These are phyloP conservation scores for Colletotrichum gigasporum DNA, from an alignment of 2,329 filamentous ascomycete genomes.

Conservation along the genomic window DNA sequence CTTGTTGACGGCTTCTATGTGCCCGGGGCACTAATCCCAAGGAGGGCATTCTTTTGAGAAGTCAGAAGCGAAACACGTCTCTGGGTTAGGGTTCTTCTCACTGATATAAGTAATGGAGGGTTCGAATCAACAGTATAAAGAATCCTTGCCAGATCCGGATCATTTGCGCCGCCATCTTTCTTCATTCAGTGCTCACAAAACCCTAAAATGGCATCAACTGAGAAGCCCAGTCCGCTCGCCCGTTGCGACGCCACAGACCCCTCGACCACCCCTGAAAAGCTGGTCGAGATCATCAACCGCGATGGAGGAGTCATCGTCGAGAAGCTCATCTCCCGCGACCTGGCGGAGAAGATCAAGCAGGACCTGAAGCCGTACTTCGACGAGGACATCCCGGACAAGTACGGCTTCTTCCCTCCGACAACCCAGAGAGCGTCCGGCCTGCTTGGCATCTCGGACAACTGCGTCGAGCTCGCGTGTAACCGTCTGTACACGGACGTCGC, in stretches of 20 bases:
- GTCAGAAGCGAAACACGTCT: no score
- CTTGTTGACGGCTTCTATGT: no score
- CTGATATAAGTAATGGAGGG: no score
- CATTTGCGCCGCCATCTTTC: no score
- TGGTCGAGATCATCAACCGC: slow-evolving; percentile 37
- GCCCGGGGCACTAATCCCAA: no score
- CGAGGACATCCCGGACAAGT: slow-evolving; percentile 44
- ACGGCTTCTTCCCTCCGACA: slow-evolving; percentile 50
- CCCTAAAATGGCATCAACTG: neutral
- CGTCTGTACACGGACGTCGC: slow-evolving; percentile 45
- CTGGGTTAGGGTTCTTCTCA: no score
- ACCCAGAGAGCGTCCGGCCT: slow-evolving; percentile 50
- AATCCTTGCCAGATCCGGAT: no score
- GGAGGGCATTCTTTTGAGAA: no score
- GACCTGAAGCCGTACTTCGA: slow-evolving; percentile 50
- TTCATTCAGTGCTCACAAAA: no score
- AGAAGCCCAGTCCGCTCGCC: neutral
- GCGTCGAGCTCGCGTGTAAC: slow-evolving; percentile 47
- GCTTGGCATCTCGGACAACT: slow-evolving; percentile 46
- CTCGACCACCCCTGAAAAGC: slow-evolving; percentile 31
- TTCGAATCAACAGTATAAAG: no score
- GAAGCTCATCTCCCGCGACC: slow-evolving; percentile 42
- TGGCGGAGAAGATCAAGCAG: slow-evolving; percentile 44
- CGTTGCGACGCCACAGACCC: slow-evolving; percentile 34
- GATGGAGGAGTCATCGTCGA: slow-evolving; percentile 49